Base-by-base conservation (phyloP, 257 asterid genomes). In the Solanum dulcamara region DNA sequence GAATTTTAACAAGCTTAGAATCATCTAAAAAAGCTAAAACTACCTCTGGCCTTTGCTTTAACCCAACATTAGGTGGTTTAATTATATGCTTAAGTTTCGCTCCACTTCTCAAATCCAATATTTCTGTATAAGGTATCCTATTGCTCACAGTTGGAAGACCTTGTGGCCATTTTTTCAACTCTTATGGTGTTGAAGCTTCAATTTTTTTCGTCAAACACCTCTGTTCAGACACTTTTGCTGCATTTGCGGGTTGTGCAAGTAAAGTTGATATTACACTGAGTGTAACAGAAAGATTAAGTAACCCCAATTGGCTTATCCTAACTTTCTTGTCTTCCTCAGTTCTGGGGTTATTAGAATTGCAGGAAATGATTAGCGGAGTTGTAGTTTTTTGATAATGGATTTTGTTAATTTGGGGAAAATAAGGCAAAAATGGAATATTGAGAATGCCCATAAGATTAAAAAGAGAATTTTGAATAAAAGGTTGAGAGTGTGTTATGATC, bases 21-120 rank as follows among this genome's bases (percentile, higher is more conserved):
- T 95, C 98, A 84, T 96, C 99, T 90, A 96, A 83, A 85, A 96
- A 98, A 68, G 93, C 98, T 88, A 96, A 79, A 89, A 95, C 96
- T 14, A 96, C 93, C 91, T 92, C 96, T 4, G 98, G 91, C 83
- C 91, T 88, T 89, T 85, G 90, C 91, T 90, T 91, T 83, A 95
- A 81, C 38, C 88, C 93, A 15, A 64, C 95, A 71, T 46, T 90
- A 1, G 95, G 86, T 4, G 93, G 92, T 88, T 96, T 96, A 46
- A 95, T 89, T 28, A 96, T 87, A 84, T 95, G 97, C 88, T 92
- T 95, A 46, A 96, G 94, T 91, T 84, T 94, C 50, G 90, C 92
- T 77, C 92, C 98, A 71, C 91, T 90, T 84, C 71, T 95, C 89
- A 95, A 88, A 62, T 92, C 94, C 91, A 96, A 87, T 5, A 96